Percentiles rank a stretch among this genome's conserved stretches.
These are phyloP conservation scores for Penicillium taxi DNA, from an alignment of 495 filamentous ascomycete species.

Conservation along the genomic window DNA sequence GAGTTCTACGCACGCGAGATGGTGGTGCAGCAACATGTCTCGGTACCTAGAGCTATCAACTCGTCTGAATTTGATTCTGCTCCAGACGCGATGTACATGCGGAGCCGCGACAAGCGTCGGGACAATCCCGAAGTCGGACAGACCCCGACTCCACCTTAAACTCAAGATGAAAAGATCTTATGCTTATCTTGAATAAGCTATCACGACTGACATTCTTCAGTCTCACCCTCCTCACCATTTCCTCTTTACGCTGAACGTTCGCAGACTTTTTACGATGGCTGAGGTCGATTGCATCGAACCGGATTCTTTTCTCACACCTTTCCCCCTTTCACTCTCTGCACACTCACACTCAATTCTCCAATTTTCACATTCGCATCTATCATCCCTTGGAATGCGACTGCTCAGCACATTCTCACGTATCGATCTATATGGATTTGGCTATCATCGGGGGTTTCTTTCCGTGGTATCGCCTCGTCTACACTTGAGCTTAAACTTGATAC, in stretches of 20 bases:
- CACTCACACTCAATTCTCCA: slow-evolving; percentile 4
- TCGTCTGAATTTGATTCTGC: slow-evolving; percentile 12
- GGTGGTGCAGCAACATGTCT: slow-evolving; percentile 51
- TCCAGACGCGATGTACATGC: slow-evolving; percentile 36
- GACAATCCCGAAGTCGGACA: slow-evolving; percentile 27
- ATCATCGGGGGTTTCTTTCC: slow-evolving; percentile 13
- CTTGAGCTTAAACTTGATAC: slow-evolving; percentile 17
- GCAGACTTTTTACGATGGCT: neutral
- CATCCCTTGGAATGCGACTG: too few species aligned
- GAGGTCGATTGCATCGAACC: too few species aligned
- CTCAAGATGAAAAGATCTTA: neutral
- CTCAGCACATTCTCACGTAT: slow-evolving; percentile 20
- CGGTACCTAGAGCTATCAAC: slow-evolving; percentile 17
- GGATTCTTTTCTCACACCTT: slow-evolving; percentile 12
- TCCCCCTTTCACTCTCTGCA: slow-evolving; percentile 1
- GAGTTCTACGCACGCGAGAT: slow-evolving; percentile 96
- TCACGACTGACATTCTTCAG: neutral
- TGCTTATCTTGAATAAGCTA: neutral
- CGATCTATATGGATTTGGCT: slow-evolving; percentile 25
- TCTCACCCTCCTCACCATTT: neutral
- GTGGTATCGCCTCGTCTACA: slow-evolving; percentile 17
- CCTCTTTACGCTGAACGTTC: slow-evolving; percentile 12
- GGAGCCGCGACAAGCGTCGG: slow-evolving; percentile 27
- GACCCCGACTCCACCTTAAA: slow-evolving; percentile 38
- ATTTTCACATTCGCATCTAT: slow-evolving; percentile 6